phyloP scores from a whole-genome alignment of 108 stramenopile genomes.

The Fragilaria radians region DNA sequence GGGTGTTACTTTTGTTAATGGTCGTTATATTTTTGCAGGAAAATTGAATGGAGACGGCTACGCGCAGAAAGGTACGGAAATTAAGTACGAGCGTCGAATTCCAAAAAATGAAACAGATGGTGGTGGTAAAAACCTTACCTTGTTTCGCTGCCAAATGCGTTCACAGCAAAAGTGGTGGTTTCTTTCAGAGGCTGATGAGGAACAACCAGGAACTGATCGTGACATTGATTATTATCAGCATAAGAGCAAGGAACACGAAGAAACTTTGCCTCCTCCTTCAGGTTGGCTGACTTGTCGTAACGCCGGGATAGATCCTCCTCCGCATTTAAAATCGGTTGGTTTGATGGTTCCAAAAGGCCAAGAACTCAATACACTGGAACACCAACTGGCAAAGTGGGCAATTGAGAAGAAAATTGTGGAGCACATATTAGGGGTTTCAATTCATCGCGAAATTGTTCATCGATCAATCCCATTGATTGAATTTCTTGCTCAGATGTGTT shows the following conservation, averaged over 20 bases:
- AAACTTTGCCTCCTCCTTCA: slow-evolving; percentile 54
- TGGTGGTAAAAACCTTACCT: slow-evolving; percentile 71
- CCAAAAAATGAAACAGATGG: slow-evolving; percentile 11
- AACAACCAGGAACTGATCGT: slow-evolving; percentile 94
- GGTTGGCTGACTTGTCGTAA: slow-evolving; percentile 82
- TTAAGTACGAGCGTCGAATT: slow-evolving; percentile 45
- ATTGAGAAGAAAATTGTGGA: slow-evolving; percentile 81
- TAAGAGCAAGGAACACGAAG: slow-evolving; percentile 78
- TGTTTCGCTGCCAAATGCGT: slow-evolving; percentile 93
- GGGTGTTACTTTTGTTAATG: slow-evolving; percentile 78
- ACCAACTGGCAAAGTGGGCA: slow-evolving; percentile 77
- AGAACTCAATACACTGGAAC: slow-evolving; percentile 69
- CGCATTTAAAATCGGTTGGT: slow-evolving; percentile 48
- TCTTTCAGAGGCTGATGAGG: slow-evolving; percentile 90
- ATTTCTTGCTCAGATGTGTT: slow-evolving; percentile 79
- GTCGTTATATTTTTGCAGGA: slow-evolving; percentile 59
- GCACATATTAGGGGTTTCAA: slow-evolving; percentile 68
- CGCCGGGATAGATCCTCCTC: slow-evolving; percentile 74
- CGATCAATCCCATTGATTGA: slow-evolving; percentile 66
- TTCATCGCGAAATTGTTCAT: slow-evolving; percentile 78
- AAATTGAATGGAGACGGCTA: slow-evolving; percentile 48
- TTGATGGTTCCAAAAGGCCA: slow-evolving; percentile 69
- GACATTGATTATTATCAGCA: slow-evolving; percentile 98
- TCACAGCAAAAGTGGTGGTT: slow-evolving; percentile 98
- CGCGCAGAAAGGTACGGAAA: slow-evolving; percentile 31